Evolutionary conservation across 805 yeast species (phyloP), one percentile per base, ranked within the genome.

Genomic region (Lipomyces mesembrius): DNA sequence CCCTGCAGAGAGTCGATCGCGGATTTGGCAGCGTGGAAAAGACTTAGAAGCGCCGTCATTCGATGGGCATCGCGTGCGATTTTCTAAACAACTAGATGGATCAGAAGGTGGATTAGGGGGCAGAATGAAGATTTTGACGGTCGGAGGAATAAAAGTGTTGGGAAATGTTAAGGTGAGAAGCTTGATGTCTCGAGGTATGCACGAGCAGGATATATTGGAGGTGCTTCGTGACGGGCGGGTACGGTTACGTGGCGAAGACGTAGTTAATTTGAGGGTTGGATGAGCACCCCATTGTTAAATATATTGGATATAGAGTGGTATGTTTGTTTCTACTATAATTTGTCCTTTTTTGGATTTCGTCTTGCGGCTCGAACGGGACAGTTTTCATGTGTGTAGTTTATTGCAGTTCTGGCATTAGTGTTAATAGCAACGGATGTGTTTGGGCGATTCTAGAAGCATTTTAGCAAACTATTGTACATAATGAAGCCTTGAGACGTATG

Each of bases 31-130:
- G 5, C 57, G 53, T 9, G 71, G 71, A 2, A 49, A 37, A 1
- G 71, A 68, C 58, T 37, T 68, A 9, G 65, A 60, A 27, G 63
- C 68, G n/a, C 27, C 20, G 37, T 68, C 71, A 32, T 57, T 68
- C 37, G 71, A 68, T 35, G 71, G 71, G n/a, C 67, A 66, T 43
- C 69, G 71, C 4, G 70, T 67, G 17, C 62, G 68, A 22, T 62
- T 67, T 43, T 14, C 61, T 25, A 35, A 56, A 29, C 32, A 29
- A 20, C 32, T 57, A 8, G 49, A 39, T 34, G 53, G 61, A 20
- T n/a, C 63, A 52, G 51, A 52, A 27, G 20, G 20, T 39, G 61
- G 52, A 37, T n/a, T 17, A 11, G 39, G 65, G 9, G 62, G 62
- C 12, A 57, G 69, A 9, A 29, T 68, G 53, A 60, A 56, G 37